Conservation (phyloP, 192 early-diverging fungal genomes). For the Linderina pennispora region DNA sequence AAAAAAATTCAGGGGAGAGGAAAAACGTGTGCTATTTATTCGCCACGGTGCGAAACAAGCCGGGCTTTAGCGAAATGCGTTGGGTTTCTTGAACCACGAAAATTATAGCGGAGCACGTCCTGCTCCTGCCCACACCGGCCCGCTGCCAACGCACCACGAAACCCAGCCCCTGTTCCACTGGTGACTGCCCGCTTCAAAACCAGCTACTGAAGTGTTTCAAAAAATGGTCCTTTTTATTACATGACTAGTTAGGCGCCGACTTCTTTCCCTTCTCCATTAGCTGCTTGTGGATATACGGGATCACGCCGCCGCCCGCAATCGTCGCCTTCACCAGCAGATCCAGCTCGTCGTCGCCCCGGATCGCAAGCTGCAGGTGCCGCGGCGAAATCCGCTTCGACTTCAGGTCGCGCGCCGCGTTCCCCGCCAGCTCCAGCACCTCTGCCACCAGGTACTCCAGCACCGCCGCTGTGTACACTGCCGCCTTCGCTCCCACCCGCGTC, state of each 20-base stretch:
- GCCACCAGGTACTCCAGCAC: constrained; percentile 91
- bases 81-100: too few relatives aligned
- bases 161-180: too few relatives aligned
- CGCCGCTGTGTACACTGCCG: constrained; percentile 87
- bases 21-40: not conserved
- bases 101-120: too few relatives aligned
- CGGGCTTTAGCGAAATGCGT: too few relatives aligned
- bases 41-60: not conserved
- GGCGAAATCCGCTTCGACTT: constrained; percentile 90
- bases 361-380: constrained; percentile 84
- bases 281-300: constrained; percentile 56
- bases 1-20: not conserved
- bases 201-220: too few relatives aligned
- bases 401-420: constrained; percentile 86
- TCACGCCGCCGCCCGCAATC: constrained; percentile 83
- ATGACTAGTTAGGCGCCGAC: too few relatives aligned
- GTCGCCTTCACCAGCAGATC: constrained; percentile 84
- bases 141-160: too few relatives aligned
- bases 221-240: too few relatives aligned
- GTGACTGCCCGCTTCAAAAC: too few relatives aligned
- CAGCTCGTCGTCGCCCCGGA: constrained; percentile 89
- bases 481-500: constrained; percentile 82
- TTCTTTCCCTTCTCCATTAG: constrained; percentile 48
- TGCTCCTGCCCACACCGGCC: too few relatives aligned
- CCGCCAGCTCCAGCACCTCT: constrained; percentile 88